Percentiles rank a stretch among this genome's conserved stretches.
Conservation (phyloP, 2,329 filamentous ascomycete genomes). For the Claviceps sp. region DNA sequence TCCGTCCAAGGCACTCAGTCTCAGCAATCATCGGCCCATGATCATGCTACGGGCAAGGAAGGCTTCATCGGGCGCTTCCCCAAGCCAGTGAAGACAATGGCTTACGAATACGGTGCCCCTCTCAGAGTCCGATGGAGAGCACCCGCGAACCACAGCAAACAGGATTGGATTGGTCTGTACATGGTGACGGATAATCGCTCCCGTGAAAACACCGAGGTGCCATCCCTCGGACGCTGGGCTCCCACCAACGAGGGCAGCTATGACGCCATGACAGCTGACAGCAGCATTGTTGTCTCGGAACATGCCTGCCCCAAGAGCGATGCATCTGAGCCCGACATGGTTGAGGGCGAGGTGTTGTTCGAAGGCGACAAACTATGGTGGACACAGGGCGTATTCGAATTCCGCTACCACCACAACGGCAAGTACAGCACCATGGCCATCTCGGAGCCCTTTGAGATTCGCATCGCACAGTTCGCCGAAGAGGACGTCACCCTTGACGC, state of each 20-base stretch:
- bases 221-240: conserved; percentile 80
- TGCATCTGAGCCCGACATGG: conserved; percentile 41
- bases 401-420: conserved; percentile 90
- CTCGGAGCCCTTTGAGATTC: conserved; percentile 84
- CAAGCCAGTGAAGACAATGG: conserved; percentile 58
- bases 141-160: conserved; percentile 72
- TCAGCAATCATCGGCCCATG: conserved; percentile 33
- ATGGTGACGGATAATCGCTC: conserved; percentile 90
- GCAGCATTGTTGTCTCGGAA: conserved; percentile 62
- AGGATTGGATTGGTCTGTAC: conserved; percentile 94
- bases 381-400: conserved; percentile 92
- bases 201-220: conserved; percentile 68
- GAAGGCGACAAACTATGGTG: conserved; percentile 92
- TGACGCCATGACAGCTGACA: conserved; percentile 61
- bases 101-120: conserved; percentile 80
- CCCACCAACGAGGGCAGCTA: conserved; percentile 66
- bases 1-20: conserved; percentile 55
- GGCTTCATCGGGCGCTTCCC: conserved; percentile 55
- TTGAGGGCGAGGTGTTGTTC: conserved; percentile 75
- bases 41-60: conserved; percentile 59
- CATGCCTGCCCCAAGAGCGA: conserved; percentile 39
- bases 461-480: conserved; percentile 65
- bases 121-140: conserved; percentile 86
- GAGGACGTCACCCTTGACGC: conserved; percentile 52
- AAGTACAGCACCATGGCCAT: conserved; percentile 90